A percentile compares a stretch with the other conserved stretches of the same genome.
These are phyloP conservation scores for Fusarium camptoceras DNA, from an alignment of 2,329 filamentous ascomycete genomes.

Conservation along the genomic window DNA sequence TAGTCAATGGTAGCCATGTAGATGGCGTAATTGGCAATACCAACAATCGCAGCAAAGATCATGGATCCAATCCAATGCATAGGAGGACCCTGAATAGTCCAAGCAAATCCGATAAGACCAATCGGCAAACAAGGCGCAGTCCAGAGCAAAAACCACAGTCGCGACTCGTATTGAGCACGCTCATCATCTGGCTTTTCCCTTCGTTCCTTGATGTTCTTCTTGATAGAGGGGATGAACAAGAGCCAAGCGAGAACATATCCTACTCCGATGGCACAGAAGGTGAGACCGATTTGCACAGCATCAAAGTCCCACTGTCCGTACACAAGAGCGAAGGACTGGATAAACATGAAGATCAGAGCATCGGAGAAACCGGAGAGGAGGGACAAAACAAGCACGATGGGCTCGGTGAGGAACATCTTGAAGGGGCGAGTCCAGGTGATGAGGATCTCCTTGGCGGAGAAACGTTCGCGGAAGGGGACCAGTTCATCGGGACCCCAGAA, in stretches of 20 bases:
- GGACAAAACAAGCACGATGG: constrained; percentile 77
- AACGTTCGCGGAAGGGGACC: constrained; percentile 67
- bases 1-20: constrained; percentile 85
- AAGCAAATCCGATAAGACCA: constrained; percentile 77
- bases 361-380: constrained; percentile 79
- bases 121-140: constrained; percentile 71
- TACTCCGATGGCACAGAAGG: constrained; percentile 74
- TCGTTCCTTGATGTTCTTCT: constrained; percentile 64
- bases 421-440: constrained; percentile 73
- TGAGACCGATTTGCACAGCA: constrained; percentile 66
- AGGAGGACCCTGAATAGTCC: constrained; percentile 72
- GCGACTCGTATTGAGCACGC: constrained; percentile 75
- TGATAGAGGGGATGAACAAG: constrained; percentile 68
- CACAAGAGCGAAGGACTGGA: constrained; percentile 76
- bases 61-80: constrained; percentile 76
- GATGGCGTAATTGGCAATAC: constrained; percentile 78
- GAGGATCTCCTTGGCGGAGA: constrained; percentile 68
- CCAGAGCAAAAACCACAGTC: constrained; percentile 74
- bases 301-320: constrained; percentile 75
- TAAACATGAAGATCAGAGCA: constrained; percentile 81
- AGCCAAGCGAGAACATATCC: constrained; percentile 74
- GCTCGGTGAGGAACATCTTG: constrained; percentile 79
- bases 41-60: constrained; percentile 73
- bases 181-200: constrained; percentile 64
- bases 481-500: constrained; percentile 81